Base-by-base conservation (phyloP, 73 alveolate species). In the Paramecium tetraurelia region DNA sequence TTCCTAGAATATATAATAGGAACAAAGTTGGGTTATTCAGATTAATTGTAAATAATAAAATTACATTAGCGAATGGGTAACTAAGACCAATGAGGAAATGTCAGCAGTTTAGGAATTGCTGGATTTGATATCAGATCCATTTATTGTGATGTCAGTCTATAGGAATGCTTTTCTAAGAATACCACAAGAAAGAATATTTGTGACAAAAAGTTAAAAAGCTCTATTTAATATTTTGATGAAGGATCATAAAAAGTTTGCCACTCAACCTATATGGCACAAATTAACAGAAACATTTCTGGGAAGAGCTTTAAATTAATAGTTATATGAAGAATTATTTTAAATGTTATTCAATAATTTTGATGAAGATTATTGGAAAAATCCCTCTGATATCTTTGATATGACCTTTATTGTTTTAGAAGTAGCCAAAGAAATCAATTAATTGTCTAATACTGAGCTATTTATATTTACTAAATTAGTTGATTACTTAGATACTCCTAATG, bases 1-100 rank as follows among this genome's bases (percentile, higher is more conserved):
- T 72, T 72, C 16, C 38, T 72, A 72, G 86, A 72, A 72, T 72
- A 72, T 35, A 72, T 72, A 72, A 72, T 72, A 36, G 86, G 86
- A 72, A 21, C 59, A 12, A 72, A 72, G n/a, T 18, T 36, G 29
- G 84, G 84, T 5, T 72, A 72, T 36, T 72, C 16, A 72, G 86
- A 72, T 72, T 20, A 72, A 33, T 72, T 72, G 86, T 72, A 72
- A 14, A 29, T 2, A 35, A 12, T 72, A 72, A 33, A 35, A 53
- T 36, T 72, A 35, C 4, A 12, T 11, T 72, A 72, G 86, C 35
- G 86, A 72, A 72, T 72, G 86, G 86, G 86, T 72, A 5, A 21
- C 46, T 1, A 36, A 72, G 27, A 72, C 57, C n/a, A 36, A 72
- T 36, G 86, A 72, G 14, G 53, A 72, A 36, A 29, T 12, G 31